Conservation (phyloP, 2,329 filamentous ascomycete genomes). For the Pyricularia grisea region DNA sequence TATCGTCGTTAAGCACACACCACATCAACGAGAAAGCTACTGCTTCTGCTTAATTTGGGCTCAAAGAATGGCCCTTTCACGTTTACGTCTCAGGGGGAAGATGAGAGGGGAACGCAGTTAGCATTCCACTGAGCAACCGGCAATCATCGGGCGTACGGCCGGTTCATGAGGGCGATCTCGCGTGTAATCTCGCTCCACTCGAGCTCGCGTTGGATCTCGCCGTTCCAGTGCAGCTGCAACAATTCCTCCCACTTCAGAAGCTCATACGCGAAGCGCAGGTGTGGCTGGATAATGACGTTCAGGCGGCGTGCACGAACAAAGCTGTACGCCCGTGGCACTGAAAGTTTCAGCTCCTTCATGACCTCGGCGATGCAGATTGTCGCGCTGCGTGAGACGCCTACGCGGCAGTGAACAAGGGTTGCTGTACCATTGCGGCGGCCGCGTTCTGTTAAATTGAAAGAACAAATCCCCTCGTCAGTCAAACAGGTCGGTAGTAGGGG, state of each 20-base stretch:
- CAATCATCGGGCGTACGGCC: constrained; percentile 67
- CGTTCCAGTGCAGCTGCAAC: constrained; percentile 45
- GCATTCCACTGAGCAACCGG: neutral
- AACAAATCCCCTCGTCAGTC: constrained; percentile 1
- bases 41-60: neutral
- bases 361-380: constrained; percentile 99
- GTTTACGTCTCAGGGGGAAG: neutral
- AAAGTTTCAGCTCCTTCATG: constrained; percentile 72
- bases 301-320: constrained; percentile 86
- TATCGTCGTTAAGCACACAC: neutral
- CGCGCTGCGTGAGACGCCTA: constrained; percentile 89
- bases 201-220: constrained; percentile 61
- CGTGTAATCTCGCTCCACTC: constrained; percentile 85
- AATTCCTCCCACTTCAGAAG: constrained; percentile 91
- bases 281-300: constrained; percentile 97
- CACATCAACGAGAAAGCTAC: neutral
- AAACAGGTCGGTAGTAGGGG: neutral
- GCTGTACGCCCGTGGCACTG: constrained; percentile 89
- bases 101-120: neutral
- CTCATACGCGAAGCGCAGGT: constrained; percentile 90
- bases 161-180: constrained; percentile 93
- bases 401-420: constrained; percentile 90
- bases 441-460: constrained; percentile 48
- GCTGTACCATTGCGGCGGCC: constrained; percentile 70
- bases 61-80: neutral